These are phyloP conservation scores for Aspergillus pseudonomiae DNA, from an alignment of 2,329 filamentous ascomycete genomes.

Conservation along the genomic window DNA sequence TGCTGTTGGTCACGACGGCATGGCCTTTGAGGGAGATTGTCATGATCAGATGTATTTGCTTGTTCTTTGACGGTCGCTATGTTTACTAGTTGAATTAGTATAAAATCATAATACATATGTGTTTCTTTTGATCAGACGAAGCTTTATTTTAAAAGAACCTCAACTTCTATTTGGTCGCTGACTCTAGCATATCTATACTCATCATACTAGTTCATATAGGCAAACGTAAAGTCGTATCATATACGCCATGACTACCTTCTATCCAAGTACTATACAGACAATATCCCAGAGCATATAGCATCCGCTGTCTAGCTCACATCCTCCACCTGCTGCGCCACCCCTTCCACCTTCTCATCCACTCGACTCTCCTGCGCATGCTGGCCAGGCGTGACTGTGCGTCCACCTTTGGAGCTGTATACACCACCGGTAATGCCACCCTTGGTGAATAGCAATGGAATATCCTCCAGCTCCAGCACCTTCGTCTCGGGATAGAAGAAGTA, in stretches of 20 bases:
- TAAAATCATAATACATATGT: background rate
- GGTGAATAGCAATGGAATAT: constrained; percentile 48
- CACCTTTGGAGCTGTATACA: constrained; percentile 22
- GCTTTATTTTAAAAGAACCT: background rate
- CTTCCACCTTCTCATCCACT: constrained; percentile 22
- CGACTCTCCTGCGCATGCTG: constrained; percentile 23
- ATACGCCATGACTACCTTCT: background rate
- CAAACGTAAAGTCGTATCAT: background rate
- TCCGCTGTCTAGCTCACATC: background rate
- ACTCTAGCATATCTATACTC: background rate
- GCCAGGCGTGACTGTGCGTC: constrained; percentile 22
- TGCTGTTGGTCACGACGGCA: background rate
- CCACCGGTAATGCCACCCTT: constrained; percentile 24
- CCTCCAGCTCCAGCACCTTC: constrained; percentile 65
- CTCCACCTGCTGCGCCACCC: constrained; percentile 17
- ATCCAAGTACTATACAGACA: background rate
- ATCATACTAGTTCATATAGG: background rate
- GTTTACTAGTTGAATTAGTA: too few relatives aligned
- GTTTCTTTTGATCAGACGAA: background rate
- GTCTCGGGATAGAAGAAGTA: constrained; percentile 69
- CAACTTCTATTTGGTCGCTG: rapidly evolving
- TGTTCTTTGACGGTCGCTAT: too few relatives aligned
- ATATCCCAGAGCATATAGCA: background rate
- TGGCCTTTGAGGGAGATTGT: background rate
- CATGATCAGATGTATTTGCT: background rate